Conservation (phyloP, 106 monocot genomes). For the Dendrobium catenatum region DNA sequence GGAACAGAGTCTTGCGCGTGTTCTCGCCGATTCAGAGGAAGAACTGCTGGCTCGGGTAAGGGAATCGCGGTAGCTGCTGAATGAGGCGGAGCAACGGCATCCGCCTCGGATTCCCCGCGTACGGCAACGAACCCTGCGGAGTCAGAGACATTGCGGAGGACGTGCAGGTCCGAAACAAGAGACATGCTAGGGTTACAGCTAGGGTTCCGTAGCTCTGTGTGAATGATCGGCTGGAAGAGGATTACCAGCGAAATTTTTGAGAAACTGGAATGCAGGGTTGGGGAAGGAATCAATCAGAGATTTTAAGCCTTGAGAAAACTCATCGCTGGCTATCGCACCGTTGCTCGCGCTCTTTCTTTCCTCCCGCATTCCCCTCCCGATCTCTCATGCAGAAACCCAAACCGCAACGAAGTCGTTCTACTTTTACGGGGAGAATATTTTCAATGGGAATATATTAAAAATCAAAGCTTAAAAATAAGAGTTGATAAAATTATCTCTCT, state of each 20-base stretch:
- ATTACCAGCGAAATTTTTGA: background rate
- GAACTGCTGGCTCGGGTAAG: background rate
- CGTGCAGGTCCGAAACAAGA: background rate
- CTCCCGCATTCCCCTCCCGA: background rate
- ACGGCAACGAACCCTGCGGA: background rate
- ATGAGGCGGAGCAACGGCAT: background rate
- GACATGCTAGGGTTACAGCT: background rate
- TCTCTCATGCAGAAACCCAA: background rate
- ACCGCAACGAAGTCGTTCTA: background rate
- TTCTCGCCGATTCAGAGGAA: background rate
- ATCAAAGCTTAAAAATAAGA: too few species aligned
- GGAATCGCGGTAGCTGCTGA: background rate
- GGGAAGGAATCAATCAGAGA: background rate
- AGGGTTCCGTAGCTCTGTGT: background rate
- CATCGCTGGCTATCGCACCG: background rate
- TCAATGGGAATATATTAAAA: too few species aligned
- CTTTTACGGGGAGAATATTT: background rate
- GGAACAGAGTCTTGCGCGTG: background rate
- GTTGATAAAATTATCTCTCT: too few species aligned
- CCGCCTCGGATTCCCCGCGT: background rate
- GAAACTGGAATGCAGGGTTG: background rate
- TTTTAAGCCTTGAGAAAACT: background rate
- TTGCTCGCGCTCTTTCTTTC: background rate
- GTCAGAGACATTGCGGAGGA: background rate
- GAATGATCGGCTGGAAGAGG: slow-evolving; percentile 2